phyloP scores from a whole-genome alignment of 176 grass and related monocot genomes.

The Coix lacrymajobi region DNA sequence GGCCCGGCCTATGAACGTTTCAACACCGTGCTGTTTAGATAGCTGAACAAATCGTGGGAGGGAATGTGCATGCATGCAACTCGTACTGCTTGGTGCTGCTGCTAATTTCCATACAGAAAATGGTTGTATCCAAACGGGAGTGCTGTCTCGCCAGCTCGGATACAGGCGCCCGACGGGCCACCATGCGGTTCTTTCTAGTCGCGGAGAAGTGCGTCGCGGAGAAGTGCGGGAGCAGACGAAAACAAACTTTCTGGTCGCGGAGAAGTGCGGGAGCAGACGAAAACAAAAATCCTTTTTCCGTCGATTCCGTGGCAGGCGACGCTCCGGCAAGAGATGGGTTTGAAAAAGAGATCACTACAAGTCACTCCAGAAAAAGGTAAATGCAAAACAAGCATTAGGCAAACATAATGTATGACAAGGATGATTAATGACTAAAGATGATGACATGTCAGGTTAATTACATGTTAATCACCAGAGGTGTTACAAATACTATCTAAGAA shows the following conservation, averaged over 20 bases:
- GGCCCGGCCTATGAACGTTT: background rate
- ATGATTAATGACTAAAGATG: too few species aligned
- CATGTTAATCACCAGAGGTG: too few species aligned
- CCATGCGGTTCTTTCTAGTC: background rate
- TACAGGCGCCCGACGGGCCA: background rate
- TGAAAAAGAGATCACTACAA: too few species aligned
- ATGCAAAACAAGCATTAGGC: too few species aligned
- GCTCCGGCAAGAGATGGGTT: background rate
- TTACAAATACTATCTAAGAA: too few species aligned
- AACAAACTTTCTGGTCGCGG: too few species aligned
- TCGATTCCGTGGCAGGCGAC: background rate
- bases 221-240: background rate
- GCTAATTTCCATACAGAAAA: background rate
- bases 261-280: too few species aligned
- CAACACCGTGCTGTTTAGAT: background rate
- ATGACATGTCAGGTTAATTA: too few species aligned
- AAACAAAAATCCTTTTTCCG: too few species aligned
- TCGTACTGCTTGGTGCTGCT: background rate
- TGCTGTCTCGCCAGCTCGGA: background rate
- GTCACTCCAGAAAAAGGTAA: too few species aligned
- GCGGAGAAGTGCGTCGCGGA: too few species aligned
- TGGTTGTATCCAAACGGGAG: background rate
- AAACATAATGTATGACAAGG: too few species aligned
- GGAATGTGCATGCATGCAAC: background rate
- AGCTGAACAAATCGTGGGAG: background rate